These are phyloP conservation scores for Didymella arachidicola DNA, from an alignment of 2,329 filamentous ascomycete species.

Conservation along the genomic window DNA sequence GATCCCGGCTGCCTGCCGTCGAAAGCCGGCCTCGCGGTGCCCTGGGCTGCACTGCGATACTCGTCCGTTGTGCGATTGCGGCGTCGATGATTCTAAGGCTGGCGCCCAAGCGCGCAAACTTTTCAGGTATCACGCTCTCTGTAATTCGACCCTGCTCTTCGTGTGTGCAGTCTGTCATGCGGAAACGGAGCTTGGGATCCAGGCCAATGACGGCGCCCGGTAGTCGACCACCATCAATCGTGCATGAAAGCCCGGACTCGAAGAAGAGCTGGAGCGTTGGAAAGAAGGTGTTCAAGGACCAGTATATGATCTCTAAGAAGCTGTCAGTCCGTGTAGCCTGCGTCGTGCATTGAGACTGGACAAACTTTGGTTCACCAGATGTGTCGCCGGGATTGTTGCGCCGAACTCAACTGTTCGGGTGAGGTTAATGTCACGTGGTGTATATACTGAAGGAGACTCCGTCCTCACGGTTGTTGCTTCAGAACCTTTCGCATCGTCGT, in stretches of 20 bases:
- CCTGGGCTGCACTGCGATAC: conserved; percentile 26
- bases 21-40: neutral
- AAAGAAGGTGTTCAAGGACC: conserved; percentile 42
- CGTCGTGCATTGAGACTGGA: neutral
- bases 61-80: conserved; percentile 30
- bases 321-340: neutral
- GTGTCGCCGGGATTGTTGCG: conserved; percentile 10
- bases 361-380: conserved; percentile 36
- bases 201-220: conserved; percentile 30
- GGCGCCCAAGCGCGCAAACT: conserved; percentile 10
- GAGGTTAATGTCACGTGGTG: conserved; percentile 8
- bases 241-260: conserved; percentile 39
- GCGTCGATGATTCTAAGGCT: conserved; percentile 35
- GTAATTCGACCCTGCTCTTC: conserved; percentile 36
- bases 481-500: conserved; percentile 30
- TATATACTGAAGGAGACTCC: neutral
- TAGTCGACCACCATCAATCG: conserved; percentile 30
- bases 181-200: conserved; percentile 38
- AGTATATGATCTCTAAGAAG: conserved; percentile 33
- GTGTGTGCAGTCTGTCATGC: conserved; percentile 38
- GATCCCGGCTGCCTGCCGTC: neutral
- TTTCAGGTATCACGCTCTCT: conserved; percentile 29
- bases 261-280: conserved; percentile 43
- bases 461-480: conserved; percentile 34
- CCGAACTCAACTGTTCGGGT: conserved; percentile 25